Evolutionary conservation across 805 yeast species (phyloP).

Genomic region (Isabelozyma gotoi): DNA sequence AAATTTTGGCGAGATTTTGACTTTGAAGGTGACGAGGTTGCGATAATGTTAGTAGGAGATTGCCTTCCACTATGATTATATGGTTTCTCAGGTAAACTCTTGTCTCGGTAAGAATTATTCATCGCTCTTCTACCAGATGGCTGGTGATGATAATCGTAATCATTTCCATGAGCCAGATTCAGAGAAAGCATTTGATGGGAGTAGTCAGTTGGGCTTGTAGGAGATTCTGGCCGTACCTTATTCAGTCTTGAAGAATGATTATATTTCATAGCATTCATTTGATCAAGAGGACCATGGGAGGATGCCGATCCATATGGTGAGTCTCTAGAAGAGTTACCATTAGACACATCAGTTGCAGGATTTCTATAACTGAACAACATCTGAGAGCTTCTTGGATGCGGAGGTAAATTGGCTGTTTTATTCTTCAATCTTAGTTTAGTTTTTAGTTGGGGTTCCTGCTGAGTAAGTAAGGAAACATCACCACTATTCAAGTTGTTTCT

Average conservation of each 20-base stretch:
- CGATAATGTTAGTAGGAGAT: too few relatives aligned
- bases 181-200: not conserved
- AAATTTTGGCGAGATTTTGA: not conserved
- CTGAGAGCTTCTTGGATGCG: constrained; percentile 31
- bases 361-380: constrained; percentile 33
- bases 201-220: not conserved
- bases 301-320: constrained; percentile 20
- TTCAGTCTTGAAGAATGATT: not conserved
- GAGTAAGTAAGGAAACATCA: not conserved
- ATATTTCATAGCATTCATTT: not conserved
- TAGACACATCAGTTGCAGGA: constrained; percentile 12
- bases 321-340: constrained; percentile 8
- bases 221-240: not conserved
- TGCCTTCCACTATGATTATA: not conserved
- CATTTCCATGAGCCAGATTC: not conserved
- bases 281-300: constrained; percentile 1
- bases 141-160: not conserved
- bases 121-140: not conserved
- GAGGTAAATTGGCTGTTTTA: constrained; percentile 2
- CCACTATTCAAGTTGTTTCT: constrained; percentile 14
- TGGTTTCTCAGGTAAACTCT: not conserved
- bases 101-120: not conserved
- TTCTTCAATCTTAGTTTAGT: constrained; percentile 9
- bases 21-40: not conserved
- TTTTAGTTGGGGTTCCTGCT: constrained; percentile 1